phyloP scores from a whole-genome alignment of 1,139 yeast genomes.

The Candida tetrigidarum region DNA sequence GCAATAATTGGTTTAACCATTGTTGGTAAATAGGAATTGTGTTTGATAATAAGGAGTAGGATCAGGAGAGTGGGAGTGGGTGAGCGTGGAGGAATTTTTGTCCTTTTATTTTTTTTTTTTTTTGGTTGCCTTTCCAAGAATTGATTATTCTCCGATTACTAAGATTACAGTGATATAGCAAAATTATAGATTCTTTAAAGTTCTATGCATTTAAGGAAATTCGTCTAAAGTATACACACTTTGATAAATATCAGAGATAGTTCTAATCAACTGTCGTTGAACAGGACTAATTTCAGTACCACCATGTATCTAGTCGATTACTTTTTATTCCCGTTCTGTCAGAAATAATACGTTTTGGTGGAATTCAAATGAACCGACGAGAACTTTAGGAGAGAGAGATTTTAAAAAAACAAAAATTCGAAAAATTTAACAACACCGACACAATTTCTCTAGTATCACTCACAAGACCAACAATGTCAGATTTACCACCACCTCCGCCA shows the following conservation, averaged over 20 bases:
- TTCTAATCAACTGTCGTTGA: no score
- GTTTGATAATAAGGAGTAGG: not conserved
- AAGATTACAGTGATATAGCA: not conserved
- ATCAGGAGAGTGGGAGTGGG: not conserved
- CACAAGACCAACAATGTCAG: constrained; percentile 6
- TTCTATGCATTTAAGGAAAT: not conserved
- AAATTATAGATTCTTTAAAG: not conserved
- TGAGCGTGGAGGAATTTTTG: not conserved
- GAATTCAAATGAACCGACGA: not conserved
- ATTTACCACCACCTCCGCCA: no score
- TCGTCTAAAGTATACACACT: no score
- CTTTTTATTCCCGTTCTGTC: no score
- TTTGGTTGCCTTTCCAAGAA: no score
- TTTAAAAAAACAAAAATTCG: not conserved
- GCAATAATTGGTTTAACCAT: constrained; percentile 89
- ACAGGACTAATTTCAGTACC: no score
- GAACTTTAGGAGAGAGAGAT: no score
- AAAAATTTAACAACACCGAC: not conserved
- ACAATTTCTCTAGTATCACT: not conserved
- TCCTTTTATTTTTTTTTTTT: constrained; percentile 1
- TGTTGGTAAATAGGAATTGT: constrained; percentile 1
- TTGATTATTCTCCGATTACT: constrained; percentile 1
- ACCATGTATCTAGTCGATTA: no score
- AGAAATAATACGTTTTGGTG: no score
- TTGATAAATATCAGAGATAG: no score